Percentiles rank a stretch among this genome's conserved stretches.
These are phyloP conservation scores for Cucurbita maxima DNA, from an alignment of 306 rosid species.

Conservation along the genomic window DNA sequence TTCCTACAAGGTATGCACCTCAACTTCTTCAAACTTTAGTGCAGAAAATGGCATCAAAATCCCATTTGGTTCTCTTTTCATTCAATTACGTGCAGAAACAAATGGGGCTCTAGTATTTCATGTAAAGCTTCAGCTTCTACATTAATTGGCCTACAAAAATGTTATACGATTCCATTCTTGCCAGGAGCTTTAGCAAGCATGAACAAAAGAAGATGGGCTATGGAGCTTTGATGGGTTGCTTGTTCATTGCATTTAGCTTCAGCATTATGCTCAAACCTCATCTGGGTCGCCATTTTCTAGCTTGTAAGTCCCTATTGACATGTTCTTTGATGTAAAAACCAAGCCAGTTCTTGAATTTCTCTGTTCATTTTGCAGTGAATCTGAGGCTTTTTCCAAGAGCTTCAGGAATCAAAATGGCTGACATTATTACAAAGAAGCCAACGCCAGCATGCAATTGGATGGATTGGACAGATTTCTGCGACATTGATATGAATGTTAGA, in stretches of 20 bases:
- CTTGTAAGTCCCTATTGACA: slow-evolving; percentile 31
- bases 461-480: slow-evolving; percentile 53
- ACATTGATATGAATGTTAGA: slow-evolving; percentile 28
- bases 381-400: slow-evolving; percentile 25
- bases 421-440: slow-evolving; percentile 15
- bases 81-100: neutral
- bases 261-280: slow-evolving; percentile 60
- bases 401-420: slow-evolving; percentile 33
- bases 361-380: slow-evolving; percentile 32
- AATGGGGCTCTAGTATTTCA: neutral
- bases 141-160: neutral
- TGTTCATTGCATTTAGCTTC: slow-evolving; percentile 34
- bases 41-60: neutral
- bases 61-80: neutral
- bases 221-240: slow-evolving; percentile 59
- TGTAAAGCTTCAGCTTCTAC: neutral
- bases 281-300: slow-evolving; percentile 43
- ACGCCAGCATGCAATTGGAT: slow-evolving; percentile 27
- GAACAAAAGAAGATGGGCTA: slow-evolving; percentile 65
- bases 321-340: neutral
- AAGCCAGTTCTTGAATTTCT: neutral
- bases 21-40: neutral
- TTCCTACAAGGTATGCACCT: neutral
- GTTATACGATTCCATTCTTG: slow-evolving; percentile 46
- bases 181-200: slow-evolving; percentile 67